Evolutionary conservation across 192 early-diverging fungal genomes (phyloP).

Genomic region (Chytriomyces hyalinus): DNA sequence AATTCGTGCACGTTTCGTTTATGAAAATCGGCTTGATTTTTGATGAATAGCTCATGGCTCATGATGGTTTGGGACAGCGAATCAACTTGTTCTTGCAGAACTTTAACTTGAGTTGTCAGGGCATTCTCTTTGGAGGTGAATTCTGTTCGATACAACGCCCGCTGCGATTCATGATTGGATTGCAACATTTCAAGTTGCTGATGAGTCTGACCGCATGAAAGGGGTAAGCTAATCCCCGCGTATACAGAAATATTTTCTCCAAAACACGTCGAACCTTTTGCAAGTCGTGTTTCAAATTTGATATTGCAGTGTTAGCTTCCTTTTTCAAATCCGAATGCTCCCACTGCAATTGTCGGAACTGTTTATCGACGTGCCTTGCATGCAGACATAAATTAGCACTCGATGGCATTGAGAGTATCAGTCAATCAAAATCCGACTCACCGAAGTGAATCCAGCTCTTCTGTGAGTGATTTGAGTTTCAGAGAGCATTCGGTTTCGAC

Average conservation of each 20-base stretch:
- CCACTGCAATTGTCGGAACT: slow-evolving; percentile 10
- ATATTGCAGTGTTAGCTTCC: background rate
- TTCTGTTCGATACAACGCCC: background rate
- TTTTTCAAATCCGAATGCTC: slow-evolving; percentile 23
- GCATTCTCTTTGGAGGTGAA: slow-evolving; percentile 7
- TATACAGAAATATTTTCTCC: background rate
- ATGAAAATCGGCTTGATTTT: background rate
- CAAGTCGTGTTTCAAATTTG: slow-evolving; percentile 24
- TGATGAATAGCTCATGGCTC: slow-evolving; percentile 20
- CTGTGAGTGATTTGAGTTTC: slow-evolving; percentile 14
- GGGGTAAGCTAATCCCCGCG: background rate
- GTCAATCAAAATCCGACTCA: background rate
- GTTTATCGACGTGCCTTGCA: slow-evolving; percentile 25
- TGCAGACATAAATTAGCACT: background rate
- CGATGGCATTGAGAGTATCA: background rate
- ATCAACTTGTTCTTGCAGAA: slow-evolving; percentile 13
- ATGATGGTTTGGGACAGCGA: slow-evolving; percentile 13
- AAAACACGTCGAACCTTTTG: background rate
- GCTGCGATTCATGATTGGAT: slow-evolving; percentile 1
- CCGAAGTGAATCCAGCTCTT: slow-evolving; percentile 7
- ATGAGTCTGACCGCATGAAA: background rate
- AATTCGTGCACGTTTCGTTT: background rate
- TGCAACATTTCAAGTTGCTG: background rate
- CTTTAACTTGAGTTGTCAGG: slow-evolving; percentile 4
- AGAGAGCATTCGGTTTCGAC: slow-evolving; percentile 21